A percentile compares a stretch with the other conserved stretches of the same genome.
phyloP scores from a whole-genome alignment of 768 basidiomycete species.

The Phanerodontia chrysosporium region DNA sequence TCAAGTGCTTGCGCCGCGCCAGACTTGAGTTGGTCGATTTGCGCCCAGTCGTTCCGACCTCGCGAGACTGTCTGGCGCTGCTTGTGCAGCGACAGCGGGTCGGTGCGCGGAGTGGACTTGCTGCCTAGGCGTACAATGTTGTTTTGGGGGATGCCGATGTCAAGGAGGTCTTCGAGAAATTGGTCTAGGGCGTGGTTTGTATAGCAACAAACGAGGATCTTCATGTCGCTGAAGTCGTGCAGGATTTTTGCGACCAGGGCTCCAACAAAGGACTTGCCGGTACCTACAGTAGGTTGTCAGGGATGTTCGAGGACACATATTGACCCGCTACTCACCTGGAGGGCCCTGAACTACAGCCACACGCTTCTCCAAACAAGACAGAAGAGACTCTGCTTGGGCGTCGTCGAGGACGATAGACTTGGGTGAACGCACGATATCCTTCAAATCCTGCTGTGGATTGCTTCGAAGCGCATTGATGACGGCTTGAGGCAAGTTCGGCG shows the following conservation, averaged over 20 bases:
- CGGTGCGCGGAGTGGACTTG: conserved; percentile 47
- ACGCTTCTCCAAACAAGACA: conserved; percentile 50
- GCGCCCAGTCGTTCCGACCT: conserved; percentile 33
- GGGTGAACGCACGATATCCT: conserved; percentile 31
- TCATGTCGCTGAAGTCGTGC: conserved; percentile 41
- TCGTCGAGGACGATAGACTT: conserved; percentile 45
- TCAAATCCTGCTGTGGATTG: conserved; percentile 38
- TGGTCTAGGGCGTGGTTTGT: conserved; percentile 76
- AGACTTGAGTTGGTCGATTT: conserved; percentile 38
- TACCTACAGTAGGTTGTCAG: conserved; percentile 39
- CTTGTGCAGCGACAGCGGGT: conserved; percentile 38
- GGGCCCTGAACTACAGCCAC: conserved; percentile 69
- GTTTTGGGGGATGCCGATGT: conserved; percentile 47
- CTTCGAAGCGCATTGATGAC: conserved; percentile 28
- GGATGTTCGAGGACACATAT: neutral
- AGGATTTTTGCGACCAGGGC: conserved; percentile 60
- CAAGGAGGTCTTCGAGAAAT: conserved; percentile 58
- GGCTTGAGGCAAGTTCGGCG: neutral
- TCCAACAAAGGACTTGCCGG: conserved; percentile 73
- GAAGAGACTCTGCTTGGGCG: conserved; percentile 42
- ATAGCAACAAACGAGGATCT: conserved; percentile 66
- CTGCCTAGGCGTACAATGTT: conserved; percentile 57
- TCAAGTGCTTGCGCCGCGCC: conserved; percentile 6
- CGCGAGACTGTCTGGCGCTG: conserved; percentile 29
- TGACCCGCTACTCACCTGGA: conserved; percentile 42